These are phyloP conservation scores for Corchorus capsularis DNA, from an alignment of 345 rosid species.

Conservation along the genomic window DNA sequence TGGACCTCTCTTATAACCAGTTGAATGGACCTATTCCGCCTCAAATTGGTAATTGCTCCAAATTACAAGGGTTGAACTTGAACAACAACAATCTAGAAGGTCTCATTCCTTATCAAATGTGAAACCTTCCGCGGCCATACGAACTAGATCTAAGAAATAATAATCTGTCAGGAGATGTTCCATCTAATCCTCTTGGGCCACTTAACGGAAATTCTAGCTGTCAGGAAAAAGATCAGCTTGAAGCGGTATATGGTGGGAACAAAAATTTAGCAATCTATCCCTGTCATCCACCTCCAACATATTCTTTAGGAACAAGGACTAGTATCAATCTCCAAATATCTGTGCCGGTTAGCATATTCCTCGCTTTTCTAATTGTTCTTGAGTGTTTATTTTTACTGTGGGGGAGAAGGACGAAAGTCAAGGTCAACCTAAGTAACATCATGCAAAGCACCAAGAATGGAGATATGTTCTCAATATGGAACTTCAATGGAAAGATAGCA, in stretches of 20 bases:
- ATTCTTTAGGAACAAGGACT: too few species aligned
- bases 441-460: too few species aligned
- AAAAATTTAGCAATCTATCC: background rate
- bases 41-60: background rate
- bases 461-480: too few species aligned
- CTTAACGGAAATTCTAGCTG: background rate
- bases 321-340: background rate
- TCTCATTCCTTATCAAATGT: background rate
- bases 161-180: background rate
- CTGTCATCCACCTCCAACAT: background rate
- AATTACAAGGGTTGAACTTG: background rate
- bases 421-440: too few species aligned
- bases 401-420: too few species aligned
- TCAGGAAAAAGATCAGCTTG: too few species aligned
- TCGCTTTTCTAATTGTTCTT: background rate
- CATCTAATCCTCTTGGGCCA: background rate
- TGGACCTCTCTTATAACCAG: background rate
- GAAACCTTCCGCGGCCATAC: background rate
- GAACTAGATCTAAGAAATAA: background rate
- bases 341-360: background rate
- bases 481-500: too few species aligned
- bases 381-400: background rate
- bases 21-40: background rate
- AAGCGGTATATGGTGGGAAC: too few species aligned
- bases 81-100: background rate